Evolutionary conservation across 768 basidiomycete species (phyloP).

Genomic region (Daedaleopsis sinensis): DNA sequence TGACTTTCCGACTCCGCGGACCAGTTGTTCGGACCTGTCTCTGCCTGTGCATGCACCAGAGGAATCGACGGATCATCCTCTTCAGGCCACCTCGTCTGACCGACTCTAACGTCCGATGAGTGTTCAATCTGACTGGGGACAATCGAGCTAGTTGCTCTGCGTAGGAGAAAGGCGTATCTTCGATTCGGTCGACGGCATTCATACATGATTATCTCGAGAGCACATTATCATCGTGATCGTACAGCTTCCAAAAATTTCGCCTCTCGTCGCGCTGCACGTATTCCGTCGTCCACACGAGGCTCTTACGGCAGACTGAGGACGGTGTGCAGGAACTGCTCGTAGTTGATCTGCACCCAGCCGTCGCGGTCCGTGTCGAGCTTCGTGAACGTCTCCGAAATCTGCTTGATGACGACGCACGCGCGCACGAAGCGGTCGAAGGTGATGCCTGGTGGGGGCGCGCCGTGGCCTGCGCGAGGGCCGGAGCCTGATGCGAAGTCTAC

Average conservation of each 20-base stretch:
- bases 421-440: conserved; percentile 87
- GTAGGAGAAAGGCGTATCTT: too few species aligned
- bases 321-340: conserved; percentile 72
- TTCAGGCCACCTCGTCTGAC: too few species aligned
- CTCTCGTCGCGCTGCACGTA: neutral
- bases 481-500: conserved; percentile 61
- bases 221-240: neutral
- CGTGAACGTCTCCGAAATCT: conserved; percentile 72
- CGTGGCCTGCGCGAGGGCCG: conserved; percentile 27
- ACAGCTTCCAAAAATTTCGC: neutral
- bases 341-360: conserved; percentile 75
- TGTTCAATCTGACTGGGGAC: too few species aligned
- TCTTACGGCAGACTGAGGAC: conserved; percentile 63
- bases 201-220: too few species aligned
- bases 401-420: conserved; percentile 82
- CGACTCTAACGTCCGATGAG: too few species aligned
- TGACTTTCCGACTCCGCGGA: too few species aligned
- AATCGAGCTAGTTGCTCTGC: too few species aligned
- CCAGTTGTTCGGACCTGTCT: too few species aligned
- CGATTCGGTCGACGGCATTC: too few species aligned
- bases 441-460: conserved; percentile 56
- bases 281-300: neutral
- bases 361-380: conserved; percentile 63
- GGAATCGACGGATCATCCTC: too few species aligned
- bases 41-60: too few species aligned